Base-by-base conservation (phyloP, 2,329 filamentous ascomycete species). In the Ophiostoma piceae region DNA sequence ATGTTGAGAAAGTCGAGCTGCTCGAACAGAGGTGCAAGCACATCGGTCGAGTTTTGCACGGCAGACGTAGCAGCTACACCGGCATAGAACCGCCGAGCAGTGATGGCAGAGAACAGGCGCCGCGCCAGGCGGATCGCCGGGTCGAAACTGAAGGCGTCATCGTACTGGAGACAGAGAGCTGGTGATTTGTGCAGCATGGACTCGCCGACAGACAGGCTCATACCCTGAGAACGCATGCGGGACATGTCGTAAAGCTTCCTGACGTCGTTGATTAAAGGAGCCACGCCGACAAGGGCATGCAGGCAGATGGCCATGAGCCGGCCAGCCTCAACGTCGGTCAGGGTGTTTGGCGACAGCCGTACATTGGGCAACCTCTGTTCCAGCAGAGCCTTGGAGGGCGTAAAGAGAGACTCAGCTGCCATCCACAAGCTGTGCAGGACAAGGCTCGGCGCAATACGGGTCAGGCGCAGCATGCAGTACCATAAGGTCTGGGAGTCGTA, bases 371-470 rank as follows among this genome's bases (percentile, higher is more conserved):
- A 80, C 9, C 78, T 78, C 64, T 79, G 76, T 11, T 79, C 77
- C 70, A 81, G 81, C 0, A 85, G 74, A 6, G 79, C 73, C 69
- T 80, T 79, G 1, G 87, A 85, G 1, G 85, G 82, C n/a, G 81
- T 79, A 73, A 89, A 90, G 4, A 90, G 79, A 66, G 82, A 82
- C 8, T 82, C 84, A 1, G 87, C 81, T 6, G 86, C 85, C 73
- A 86, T 80, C 88, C 88, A 91, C 5, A 90, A 79, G 74, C 86
- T 88, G 75, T 89, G 85, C 68, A 89, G 84, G 1, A 90, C 86
- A 26, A 89, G 76, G 66, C 80, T 85, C 4, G 87, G 85, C 19
- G 84, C 82, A 60, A 84, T 82, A 67, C 85, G 81, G 5, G 84
- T 87, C 77, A 90, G 78, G 70, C 84, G 84, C 69, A 88, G 78